Evolutionary conservation across 768 basidiomycete species (phyloP).

Genomic region (Russula foetens): DNA sequence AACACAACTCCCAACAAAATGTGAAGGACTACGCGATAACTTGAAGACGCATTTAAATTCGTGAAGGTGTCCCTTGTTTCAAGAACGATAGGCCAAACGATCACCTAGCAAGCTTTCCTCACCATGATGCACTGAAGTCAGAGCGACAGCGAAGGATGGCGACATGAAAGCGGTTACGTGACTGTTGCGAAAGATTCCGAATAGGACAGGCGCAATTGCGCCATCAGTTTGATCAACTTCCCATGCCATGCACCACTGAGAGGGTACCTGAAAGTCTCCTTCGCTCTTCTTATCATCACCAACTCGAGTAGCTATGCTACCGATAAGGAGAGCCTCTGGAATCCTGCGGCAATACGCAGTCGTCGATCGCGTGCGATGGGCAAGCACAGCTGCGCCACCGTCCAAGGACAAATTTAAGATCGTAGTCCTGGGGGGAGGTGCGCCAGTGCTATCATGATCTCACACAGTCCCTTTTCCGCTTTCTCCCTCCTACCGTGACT

Average conservation of each 20-base stretch:
- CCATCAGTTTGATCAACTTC: not conserved
- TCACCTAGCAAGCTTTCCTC: too few relatives aligned
- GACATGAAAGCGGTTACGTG: too few relatives aligned
- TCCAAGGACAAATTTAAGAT: slow-evolving; percentile 64
- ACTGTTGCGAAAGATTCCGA: too few relatives aligned
- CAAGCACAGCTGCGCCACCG: slow-evolving; percentile 31
- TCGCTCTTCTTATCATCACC: not conserved
- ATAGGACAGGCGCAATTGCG: not conserved
- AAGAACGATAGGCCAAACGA: too few relatives aligned
- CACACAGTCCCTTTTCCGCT: not conserved
- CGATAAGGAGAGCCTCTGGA: slow-evolving; percentile 12
- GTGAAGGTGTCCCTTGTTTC: too few relatives aligned
- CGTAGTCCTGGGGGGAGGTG: slow-evolving; percentile 83
- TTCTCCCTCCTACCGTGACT: not conserved
- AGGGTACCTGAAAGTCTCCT: not conserved
- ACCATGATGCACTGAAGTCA: too few relatives aligned
- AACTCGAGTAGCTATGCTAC: not conserved
- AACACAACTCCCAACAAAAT: too few relatives aligned
- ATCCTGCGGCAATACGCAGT: not conserved
- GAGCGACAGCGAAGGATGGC: too few relatives aligned
- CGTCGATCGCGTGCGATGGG: slow-evolving; percentile 20
- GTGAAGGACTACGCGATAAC: too few relatives aligned
- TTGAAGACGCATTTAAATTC: too few relatives aligned
- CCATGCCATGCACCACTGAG: not conserved
- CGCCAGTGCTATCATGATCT: slow-evolving; percentile 20